These are phyloP conservation scores for Talaromyces stipitatus DNA, from an alignment of 495 filamentous ascomycete species.

Conservation along the genomic window DNA sequence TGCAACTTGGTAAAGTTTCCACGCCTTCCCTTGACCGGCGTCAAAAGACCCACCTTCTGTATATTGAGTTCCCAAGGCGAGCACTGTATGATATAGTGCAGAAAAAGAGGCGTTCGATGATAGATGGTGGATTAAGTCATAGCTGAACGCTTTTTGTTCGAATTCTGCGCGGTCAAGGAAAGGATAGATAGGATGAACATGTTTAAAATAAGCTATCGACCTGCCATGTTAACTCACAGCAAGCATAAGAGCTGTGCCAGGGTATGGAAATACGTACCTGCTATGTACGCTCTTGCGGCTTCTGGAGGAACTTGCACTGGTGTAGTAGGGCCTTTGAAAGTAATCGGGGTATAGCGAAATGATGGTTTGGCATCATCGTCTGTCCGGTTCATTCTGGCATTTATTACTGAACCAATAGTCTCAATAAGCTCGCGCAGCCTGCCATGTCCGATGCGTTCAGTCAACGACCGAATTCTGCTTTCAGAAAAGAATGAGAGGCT, in stretches of 20 bases:
- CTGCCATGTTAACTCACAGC: neutral
- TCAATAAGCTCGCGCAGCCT: slow-evolving; percentile 27
- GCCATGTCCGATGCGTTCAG: slow-evolving; percentile 21
- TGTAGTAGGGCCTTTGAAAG: slow-evolving; percentile 4
- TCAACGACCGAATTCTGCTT: slow-evolving; percentile 20
- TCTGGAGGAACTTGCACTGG: slow-evolving; percentile 1
- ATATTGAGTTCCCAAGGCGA: slow-evolving; percentile 30
- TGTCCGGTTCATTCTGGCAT: slow-evolving; percentile 8
- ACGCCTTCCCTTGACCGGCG: slow-evolving; percentile 24
- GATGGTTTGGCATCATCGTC: neutral
- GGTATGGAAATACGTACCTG: neutral
- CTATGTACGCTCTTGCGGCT: slow-evolving; percentile 1
- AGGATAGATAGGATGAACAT: slow-evolving; percentile 26
- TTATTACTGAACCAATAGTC: slow-evolving; percentile 15
- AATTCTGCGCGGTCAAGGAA: slow-evolving; percentile 25
- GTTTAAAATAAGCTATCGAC: slow-evolving; percentile 22
- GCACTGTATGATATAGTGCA: slow-evolving; percentile 26
- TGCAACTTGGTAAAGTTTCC: slow-evolving; percentile 22
- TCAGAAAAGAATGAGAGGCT: slow-evolving; percentile 31
- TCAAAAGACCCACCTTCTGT: slow-evolving; percentile 23
- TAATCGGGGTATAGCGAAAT: neutral
- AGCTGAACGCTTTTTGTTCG: slow-evolving; percentile 14
- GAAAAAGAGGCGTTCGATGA: slow-evolving; percentile 14
- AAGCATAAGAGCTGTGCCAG: neutral
- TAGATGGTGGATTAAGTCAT: slow-evolving; percentile 6